Conservation (phyloP, 1,284 basidiomycete species). For the Leccinum griseonigrum region DNA sequence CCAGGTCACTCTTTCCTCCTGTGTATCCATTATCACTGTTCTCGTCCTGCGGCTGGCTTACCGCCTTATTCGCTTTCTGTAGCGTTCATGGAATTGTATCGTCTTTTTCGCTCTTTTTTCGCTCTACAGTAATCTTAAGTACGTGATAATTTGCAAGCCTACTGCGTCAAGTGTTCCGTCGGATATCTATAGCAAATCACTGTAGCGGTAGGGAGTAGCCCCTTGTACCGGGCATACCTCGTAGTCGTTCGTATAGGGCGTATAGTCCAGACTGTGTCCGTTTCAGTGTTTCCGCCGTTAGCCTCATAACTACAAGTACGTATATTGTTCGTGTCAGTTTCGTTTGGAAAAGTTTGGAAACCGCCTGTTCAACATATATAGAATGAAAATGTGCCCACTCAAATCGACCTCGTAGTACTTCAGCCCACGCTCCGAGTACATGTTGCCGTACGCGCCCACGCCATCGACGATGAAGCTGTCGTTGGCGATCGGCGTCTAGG, state of each 20-base stretch:
- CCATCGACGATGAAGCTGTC: conserved; percentile 71
- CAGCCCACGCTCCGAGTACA: conserved; percentile 64
- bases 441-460: conserved; percentile 60
- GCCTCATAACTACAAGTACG: too few species aligned
- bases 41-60: not conserved
- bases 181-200: not conserved
- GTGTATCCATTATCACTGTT: not conserved
- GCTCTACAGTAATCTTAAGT: not conserved
- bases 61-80: not conserved
- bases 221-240: too few species aligned
- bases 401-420: conserved; percentile 64
- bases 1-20: not conserved
- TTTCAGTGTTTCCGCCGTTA: not conserved
- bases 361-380: too few species aligned
- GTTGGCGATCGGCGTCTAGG: conserved; percentile 56
- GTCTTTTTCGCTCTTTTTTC: not conserved
- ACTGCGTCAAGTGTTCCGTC: not conserved
- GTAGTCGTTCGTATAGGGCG: not conserved
- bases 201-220: too few species aligned
- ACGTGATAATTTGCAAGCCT: not conserved
- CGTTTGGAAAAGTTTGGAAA: too few species aligned
- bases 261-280: not conserved
- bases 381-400: conserved; percentile 43
- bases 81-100: not conserved
- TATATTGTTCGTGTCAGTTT: too few species aligned